Evolutionary conservation across 2,329 filamentous ascomycete genomes (phyloP), one percentile per base, ranked within the genome.

Genomic region (Penicillium sp.): DNA sequence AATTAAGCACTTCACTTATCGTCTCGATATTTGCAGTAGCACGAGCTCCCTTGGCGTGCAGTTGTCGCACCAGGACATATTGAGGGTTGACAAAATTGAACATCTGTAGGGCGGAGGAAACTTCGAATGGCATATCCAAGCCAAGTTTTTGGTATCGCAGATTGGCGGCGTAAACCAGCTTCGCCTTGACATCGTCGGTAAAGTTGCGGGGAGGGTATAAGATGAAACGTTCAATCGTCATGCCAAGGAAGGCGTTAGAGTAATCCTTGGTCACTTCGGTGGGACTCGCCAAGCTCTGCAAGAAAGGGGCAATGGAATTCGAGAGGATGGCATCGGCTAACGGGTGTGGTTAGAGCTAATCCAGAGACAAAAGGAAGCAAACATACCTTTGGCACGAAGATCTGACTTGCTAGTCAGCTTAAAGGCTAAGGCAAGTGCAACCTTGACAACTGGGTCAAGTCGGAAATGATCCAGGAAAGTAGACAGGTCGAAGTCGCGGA

Each of bases 381-480:
- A 71, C 77, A 68, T 75, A 96, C 93, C 93, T 85, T 97, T 97
- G 6, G 87, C 88, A 68, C 91, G 90, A 50, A 99, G 77, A 71
- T 97, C 92, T 55, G 86, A 77, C 65, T 90, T 91, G 39, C 84
- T 84, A n/a, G 87, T 86, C 58, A 86, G 83, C 74, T 93, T 95
- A 74, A 96, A 96, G 5, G 93, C 91, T 54, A 97, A 80, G 47
- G 91, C 90, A 60, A 99, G 81, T 58, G 95, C 84, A 39, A 90
- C 90, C 79, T 96, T 96, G 67, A 91, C 86, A 45, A 97, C 75
- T 10, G 91, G 86, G 75, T 97, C 92, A 51, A 97, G 82, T 71
- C 92, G 91, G 79, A 99, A 99, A 73, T 97, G 92, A 60, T 96
- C 89, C 81, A 97, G 87, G 71, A 99, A 97, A 2, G 89, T 90